phyloP scores from a whole-genome alignment of 2,329 filamentous ascomycete genomes.

The Huntiella abstrusa region DNA sequence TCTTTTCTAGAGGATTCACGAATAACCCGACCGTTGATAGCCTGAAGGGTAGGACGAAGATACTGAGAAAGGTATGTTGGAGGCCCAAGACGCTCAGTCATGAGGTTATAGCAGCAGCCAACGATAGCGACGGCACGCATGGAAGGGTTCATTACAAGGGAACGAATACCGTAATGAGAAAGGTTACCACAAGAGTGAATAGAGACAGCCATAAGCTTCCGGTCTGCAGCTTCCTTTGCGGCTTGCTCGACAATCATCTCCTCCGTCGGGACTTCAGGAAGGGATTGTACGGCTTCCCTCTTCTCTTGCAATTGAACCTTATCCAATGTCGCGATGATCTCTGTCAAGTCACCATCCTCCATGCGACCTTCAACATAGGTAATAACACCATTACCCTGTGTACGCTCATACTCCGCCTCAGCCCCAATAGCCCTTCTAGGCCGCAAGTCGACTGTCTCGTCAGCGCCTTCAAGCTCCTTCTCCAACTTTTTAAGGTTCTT shows the following conservation, averaged over 20 bases:
- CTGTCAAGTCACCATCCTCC: slow-evolving; percentile 50
- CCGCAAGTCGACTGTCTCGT: slow-evolving; percentile 24
- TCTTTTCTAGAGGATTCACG: slow-evolving; percentile 56
- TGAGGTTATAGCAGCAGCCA: slow-evolving; percentile 92
- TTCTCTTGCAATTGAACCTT: slow-evolving; percentile 9
- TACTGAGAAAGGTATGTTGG: slow-evolving; percentile 71
- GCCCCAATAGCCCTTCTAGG: slow-evolving; percentile 26
- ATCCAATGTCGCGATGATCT: slow-evolving; percentile 45
- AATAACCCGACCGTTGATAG: slow-evolving; percentile 48
- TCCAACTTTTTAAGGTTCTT: slow-evolving; percentile 10
- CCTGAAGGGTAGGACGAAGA: slow-evolving; percentile 49
- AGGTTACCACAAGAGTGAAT: slow-evolving; percentile 96
- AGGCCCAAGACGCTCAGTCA: slow-evolving; percentile 76
- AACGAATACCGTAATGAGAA: slow-evolving; percentile 83
- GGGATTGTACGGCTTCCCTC: slow-evolving; percentile 12
- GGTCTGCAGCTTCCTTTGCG: slow-evolving; percentile 12
- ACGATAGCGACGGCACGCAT: slow-evolving; percentile 88
- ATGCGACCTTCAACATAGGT: slow-evolving; percentile 62
- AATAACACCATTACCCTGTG: slow-evolving; percentile 48
- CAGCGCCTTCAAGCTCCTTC: slow-evolving; percentile 13
- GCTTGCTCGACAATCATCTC: slow-evolving; percentile 11
- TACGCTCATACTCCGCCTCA: slow-evolving; percentile 32
- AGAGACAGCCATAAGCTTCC: slow-evolving; percentile 64
- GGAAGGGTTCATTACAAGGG: slow-evolving; percentile 62
- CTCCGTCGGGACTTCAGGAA: slow-evolving; percentile 13